Evolutionary conservation across 345 rosid species (phyloP).

Genomic region (Camelina laxa): DNA sequence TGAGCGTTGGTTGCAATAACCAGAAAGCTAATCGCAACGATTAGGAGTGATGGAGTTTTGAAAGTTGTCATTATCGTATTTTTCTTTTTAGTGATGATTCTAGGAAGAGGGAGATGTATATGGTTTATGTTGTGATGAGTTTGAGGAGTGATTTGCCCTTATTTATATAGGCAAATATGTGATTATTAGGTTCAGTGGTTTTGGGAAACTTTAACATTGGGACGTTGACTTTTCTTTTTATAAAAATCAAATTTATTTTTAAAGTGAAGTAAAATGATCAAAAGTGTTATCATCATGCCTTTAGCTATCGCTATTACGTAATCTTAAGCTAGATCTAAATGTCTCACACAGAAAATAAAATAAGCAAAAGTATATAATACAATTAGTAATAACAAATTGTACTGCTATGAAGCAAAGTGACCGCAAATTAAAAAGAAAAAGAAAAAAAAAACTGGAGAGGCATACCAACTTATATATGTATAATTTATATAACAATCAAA

Average conservation of each 20-base stretch:
- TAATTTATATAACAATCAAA: no score
- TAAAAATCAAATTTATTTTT: not conserved
- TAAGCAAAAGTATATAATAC: no score
- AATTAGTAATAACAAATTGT: no score
- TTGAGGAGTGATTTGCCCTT: not conserved
- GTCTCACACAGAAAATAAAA: no score
- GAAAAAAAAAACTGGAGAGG: no score
- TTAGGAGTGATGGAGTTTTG: slow-evolving; percentile 16
- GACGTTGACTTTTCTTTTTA: slow-evolving; percentile 24
- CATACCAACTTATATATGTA: no score
- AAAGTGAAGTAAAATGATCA: not conserved
- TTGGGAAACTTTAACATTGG: slow-evolving; percentile 28
- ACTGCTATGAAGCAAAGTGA: no score
- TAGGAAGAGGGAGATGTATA: not conserved
- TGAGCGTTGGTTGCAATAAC: slow-evolving; percentile 38
- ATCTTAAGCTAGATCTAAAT: no score
- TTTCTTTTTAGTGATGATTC: not conserved
- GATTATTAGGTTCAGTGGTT: slow-evolving; percentile 1
- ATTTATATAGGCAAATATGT: slow-evolving; percentile 20
- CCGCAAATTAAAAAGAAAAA: no score
- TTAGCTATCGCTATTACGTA: not conserved
- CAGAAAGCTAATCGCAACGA: slow-evolving; percentile 27
- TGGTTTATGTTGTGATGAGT: slow-evolving; percentile 1
- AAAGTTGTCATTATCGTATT: slow-evolving; percentile 10
- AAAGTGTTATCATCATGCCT: slow-evolving; percentile 1